These are phyloP conservation scores for Ensete ventricosum DNA, from an alignment of 176 grass and related monocot genomes.

Conservation along the genomic window DNA sequence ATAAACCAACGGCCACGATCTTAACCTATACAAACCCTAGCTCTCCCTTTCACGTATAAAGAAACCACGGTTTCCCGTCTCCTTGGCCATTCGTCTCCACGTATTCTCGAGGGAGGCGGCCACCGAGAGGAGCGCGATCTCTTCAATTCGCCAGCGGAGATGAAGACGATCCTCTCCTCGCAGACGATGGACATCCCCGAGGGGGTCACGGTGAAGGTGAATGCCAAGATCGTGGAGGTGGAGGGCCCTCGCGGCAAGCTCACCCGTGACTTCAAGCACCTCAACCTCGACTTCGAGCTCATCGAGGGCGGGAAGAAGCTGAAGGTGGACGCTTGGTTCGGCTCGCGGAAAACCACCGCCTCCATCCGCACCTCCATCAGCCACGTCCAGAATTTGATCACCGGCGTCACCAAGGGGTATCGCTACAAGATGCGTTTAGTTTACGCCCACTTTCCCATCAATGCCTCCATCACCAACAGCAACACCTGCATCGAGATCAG, in stretches of 20 bases:
- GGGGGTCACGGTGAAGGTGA: conserved; percentile 53
- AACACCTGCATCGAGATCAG: conserved; percentile 75
- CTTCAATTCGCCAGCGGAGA: conserved; percentile 3
- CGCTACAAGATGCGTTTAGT: conserved; percentile 92
- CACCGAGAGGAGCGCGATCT: not conserved
- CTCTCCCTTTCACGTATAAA: too few relatives aligned
- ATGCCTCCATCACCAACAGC: conserved; percentile 63
- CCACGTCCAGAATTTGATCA: conserved; percentile 89
- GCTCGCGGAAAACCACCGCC: conserved; percentile 77
- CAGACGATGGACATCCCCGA: conserved; percentile 85
- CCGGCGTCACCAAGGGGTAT: conserved; percentile 68
- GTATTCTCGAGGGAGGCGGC: not conserved
- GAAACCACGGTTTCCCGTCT: too few relatives aligned
- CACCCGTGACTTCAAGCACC: conserved; percentile 83
- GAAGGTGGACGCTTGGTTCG: conserved; percentile 93
- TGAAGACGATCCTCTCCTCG: conserved; percentile 85
- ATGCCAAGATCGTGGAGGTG: conserved; percentile 56
- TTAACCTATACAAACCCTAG: too few relatives aligned
- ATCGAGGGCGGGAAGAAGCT: conserved; percentile 58
- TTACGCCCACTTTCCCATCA: conserved; percentile 91
- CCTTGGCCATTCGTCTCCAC: too few relatives aligned
- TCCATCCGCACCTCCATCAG: conserved; percentile 90
- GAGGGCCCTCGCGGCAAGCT: conserved; percentile 72
- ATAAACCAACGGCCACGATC: too few relatives aligned
- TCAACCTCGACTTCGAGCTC: conserved; percentile 94